These are phyloP conservation scores for Saccharomycopsis synnaedendra DNA, from an alignment of 805 yeast genomes.

Conservation along the genomic window DNA sequence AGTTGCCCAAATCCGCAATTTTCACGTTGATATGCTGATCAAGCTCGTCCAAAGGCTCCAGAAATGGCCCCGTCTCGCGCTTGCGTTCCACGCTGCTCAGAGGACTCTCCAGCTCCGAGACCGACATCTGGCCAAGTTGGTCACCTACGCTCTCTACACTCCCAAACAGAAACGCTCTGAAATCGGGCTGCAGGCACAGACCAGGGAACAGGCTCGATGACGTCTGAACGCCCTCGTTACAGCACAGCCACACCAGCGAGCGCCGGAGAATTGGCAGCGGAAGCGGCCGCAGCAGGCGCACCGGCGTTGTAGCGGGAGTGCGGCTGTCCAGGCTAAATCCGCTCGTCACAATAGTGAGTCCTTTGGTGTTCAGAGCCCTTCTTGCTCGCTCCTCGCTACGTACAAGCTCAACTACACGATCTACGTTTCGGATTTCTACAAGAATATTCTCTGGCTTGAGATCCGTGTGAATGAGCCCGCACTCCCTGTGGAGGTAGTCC, in stretches of 20 bases:
- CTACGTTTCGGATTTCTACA: slow-evolving; percentile 77
- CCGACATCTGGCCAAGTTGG: neutral
- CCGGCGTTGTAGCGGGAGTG: neutral
- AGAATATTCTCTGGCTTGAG: slow-evolving; percentile 66
- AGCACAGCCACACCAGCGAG: too few relatives aligned
- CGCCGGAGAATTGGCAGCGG: neutral
- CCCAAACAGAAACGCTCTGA: slow-evolving; percentile 8
- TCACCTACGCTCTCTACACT: neutral
- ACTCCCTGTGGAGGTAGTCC: slow-evolving; percentile 59
- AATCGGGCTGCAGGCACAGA: slow-evolving; percentile 10
- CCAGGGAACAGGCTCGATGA: neutral
- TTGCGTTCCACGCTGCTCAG: neutral
- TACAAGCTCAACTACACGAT: slow-evolving; percentile 41
- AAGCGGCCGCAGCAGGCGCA: neutral
- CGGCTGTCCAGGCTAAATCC: neutral
- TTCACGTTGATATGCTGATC: slow-evolving; percentile 45
- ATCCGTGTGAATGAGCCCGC: slow-evolving; percentile 69
- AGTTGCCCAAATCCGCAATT: slow-evolving; percentile 90
- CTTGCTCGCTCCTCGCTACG: slow-evolving; percentile 10
- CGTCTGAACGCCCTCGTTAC: too few relatives aligned
- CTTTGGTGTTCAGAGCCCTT: neutral
- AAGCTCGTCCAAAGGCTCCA: slow-evolving; percentile 14
- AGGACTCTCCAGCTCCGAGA: neutral
- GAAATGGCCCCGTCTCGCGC: slow-evolving; percentile 17
- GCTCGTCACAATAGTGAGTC: neutral